Base-by-base conservation (phyloP, 305 asterid species). In the Solanum hybrid region DNA sequence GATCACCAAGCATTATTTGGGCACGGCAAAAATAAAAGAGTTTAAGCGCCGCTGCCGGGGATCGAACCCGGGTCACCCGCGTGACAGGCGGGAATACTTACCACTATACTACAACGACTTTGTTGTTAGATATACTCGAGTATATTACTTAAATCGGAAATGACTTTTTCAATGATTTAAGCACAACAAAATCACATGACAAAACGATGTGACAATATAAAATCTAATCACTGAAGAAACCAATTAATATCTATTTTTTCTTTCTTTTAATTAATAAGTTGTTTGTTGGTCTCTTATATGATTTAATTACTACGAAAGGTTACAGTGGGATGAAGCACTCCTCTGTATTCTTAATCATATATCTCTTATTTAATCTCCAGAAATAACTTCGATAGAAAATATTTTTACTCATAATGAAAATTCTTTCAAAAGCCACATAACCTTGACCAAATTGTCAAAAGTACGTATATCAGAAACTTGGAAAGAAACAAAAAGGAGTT, bases 41-140 rank as follows among this genome's bases (percentile, higher is more conserved):
- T 4, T 41, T 41, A 10, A 26, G 10, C 91, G 92, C 93, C 93
- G 93, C 79, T 93, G 93, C 92, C 92, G 93, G 93, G 93, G 93
- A 93, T 93, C 92, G 92, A 92, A 93, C 93, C 91, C 92, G 91
- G 93, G 93, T 93, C 93, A 93, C 92, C 92, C 91, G 93, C 89
- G 93, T 92, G 94, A 93, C 93, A 92, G 92, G 90, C 93, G 92
- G 91, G 93, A 91, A 93, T 93, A 92, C 93, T 91, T 6, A 93
- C 94, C 93, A 93, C 93, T 91, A 92, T 93, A 92, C 93, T 93
- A 93, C 93, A 92, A 93, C 93, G 92, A 93, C 94, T 2, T 65
- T 65, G 73, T 65, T 65, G 27, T 41, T 13, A 41, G 6, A 4
- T 41, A 41, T 1, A 31, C 4, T 1, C 14, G 24, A 15, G 38